A percentile compares a stretch with the other conserved stretches of the same genome.
Evolutionary conservation across 2,329 filamentous ascomycete genomes (phyloP).

Genomic region (Pseudogymnoascus sp.): DNA sequence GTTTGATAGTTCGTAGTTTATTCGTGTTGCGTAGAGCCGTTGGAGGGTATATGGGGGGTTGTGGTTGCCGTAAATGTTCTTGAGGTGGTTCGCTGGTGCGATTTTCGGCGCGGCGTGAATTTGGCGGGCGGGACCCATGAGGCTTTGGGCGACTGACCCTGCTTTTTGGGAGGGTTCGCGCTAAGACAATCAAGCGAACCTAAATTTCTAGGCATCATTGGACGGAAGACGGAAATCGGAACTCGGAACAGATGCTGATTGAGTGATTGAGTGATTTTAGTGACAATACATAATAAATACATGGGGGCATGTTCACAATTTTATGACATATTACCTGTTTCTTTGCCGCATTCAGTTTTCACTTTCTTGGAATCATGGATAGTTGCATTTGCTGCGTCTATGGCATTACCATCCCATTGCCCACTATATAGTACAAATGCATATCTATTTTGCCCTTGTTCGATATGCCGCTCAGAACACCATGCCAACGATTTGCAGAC

Average conservation of each 20-base stretch:
- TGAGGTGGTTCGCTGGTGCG: background rate
- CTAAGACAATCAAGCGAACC: background rate
- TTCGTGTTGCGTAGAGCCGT: background rate
- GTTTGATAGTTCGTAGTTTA: background rate
- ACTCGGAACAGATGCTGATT: background rate
- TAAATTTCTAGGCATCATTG: background rate
- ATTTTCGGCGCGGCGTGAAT: slow-evolving; percentile 6
- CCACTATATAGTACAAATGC: slow-evolving; percentile 27
- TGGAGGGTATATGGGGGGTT: background rate
- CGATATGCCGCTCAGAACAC: slow-evolving; percentile 22
- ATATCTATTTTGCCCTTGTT: slow-evolving; percentile 18
- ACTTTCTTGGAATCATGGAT: background rate
- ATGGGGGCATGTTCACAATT: background rate
- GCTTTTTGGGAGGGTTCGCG: background rate
- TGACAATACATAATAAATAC: background rate
- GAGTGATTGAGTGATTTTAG: background rate
- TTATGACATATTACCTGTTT: background rate
- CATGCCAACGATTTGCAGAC: slow-evolving; percentile 17
- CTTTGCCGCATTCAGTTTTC: background rate
- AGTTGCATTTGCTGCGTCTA: slow-evolving; percentile 8
- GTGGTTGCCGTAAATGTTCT: background rate
- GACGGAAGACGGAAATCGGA: slow-evolving; percentile 2
- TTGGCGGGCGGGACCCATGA: slow-evolving; percentile 5
- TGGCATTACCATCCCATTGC: background rate
- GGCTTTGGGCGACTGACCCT: slow-evolving; percentile 4